phyloP scores from a whole-genome alignment of 2,329 filamentous ascomycete species.

The Botrytis galanthina region DNA sequence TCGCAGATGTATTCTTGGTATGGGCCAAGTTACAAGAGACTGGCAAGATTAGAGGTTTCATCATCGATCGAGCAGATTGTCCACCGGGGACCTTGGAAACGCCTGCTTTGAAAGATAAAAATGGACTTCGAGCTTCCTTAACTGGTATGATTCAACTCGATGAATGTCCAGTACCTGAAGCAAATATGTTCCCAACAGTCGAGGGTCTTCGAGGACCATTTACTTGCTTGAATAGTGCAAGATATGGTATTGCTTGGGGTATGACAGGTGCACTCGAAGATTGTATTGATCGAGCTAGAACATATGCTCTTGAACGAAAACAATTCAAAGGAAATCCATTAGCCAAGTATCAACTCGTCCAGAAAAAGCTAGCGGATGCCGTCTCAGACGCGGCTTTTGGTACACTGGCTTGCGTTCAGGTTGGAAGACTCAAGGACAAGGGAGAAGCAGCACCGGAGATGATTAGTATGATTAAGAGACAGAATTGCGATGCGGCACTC shows the following conservation, averaged over 20 bases:
- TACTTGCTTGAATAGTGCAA: slow-evolving; percentile 87
- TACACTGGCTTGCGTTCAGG: slow-evolving; percentile 84
- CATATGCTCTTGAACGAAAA: slow-evolving; percentile 87
- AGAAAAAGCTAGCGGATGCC: slow-evolving; percentile 96
- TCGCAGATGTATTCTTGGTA: slow-evolving; percentile 78
- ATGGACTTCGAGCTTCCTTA: slow-evolving; percentile 84
- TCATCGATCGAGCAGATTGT: slow-evolving; percentile 81
- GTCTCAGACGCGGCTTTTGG: slow-evolving; percentile 88
- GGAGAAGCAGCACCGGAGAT: slow-evolving; percentile 89
- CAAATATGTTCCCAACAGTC: slow-evolving; percentile 90
- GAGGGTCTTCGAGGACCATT: slow-evolving; percentile 89
- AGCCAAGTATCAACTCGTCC: slow-evolving; percentile 92
- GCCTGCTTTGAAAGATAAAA: slow-evolving; percentile 92
- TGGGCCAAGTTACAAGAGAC: slow-evolving; percentile 93
- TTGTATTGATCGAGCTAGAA: slow-evolving; percentile 74
- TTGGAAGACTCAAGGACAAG: slow-evolving; percentile 88
- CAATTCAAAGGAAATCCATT: slow-evolving; percentile 96
- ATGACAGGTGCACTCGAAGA: slow-evolving; percentile 94
- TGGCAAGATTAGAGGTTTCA: slow-evolving; percentile 90
- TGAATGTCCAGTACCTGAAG: slow-evolving; percentile 79
- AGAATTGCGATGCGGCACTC: slow-evolving; percentile 92
- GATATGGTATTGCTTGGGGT: slow-evolving; percentile 91
- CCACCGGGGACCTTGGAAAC: slow-evolving; percentile 88
- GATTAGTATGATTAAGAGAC: slow-evolving; percentile 94
- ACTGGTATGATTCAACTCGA: slow-evolving; percentile 99